Base-by-base conservation (phyloP, 2,329 filamentous ascomycete genomes). In the Paecilomyces fulvus region DNA sequence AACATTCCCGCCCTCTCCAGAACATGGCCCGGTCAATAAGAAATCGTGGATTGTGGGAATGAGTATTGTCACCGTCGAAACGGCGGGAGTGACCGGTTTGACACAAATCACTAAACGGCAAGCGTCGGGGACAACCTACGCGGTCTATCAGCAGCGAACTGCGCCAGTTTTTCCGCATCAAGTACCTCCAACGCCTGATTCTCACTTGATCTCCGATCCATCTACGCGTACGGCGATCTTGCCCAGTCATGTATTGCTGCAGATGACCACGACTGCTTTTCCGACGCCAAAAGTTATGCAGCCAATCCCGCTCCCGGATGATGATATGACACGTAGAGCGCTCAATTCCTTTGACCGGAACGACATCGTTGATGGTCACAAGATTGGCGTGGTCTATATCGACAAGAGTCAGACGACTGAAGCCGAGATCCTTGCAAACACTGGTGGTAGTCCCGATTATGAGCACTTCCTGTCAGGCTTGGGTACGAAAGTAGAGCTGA, bases 381-480 rank as follows among this genome's bases (percentile, higher is more conserved):
- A 96, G 73, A 88, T 96, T 48, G 94, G 94, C 14, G 88, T 99
- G 21, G 86, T 99, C 46, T 99, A 96, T 71, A 87, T 97, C 60
- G 91, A 88, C 55, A 87, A 95, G 64, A 87, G 88, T 6, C 94
- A 99, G 73, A 90, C 83, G 0, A 75, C 85, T 1, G 94, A 97
- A 70, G 77, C 80, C 0, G 90, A 95, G 56, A 96, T 97, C 33
- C 80, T 99, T 28, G 83, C 88, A 64, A 99, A 99, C 63, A 84
- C 89, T 3, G 86, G 84, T 30, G 94, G 94, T 25, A 95, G 90
- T 61, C 83, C 85, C 49, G 92, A 96, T 66, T 99, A 96, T 66
- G 85, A 90, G 9, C 83, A 89, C 49, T 95, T 99, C 64, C 76
- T 99, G 23, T 84, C 87, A 58, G 85, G 87, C 3, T 79, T 99